Conservation (phyloP, 2,329 filamentous ascomycete species). For the Colletotrichum sp. region DNA sequence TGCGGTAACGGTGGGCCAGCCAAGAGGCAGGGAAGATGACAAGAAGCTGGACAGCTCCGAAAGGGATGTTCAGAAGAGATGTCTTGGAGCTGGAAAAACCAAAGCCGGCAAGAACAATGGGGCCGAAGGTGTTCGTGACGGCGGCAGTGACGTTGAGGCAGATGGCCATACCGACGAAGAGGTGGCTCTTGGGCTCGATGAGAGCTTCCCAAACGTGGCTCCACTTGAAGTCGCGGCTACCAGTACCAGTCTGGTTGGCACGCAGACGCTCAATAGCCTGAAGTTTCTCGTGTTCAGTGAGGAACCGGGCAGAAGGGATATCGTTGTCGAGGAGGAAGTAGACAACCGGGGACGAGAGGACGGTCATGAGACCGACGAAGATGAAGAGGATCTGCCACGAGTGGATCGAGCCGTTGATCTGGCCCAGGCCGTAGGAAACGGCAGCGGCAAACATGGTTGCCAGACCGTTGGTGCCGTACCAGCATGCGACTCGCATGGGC, state of each 20-base stretch:
- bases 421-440: conserved; percentile 61
- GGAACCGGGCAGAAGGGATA: conserved; percentile 55
- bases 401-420: conserved; percentile 43
- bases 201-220: conserved; percentile 63
- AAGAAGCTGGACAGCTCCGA: conserved; percentile 65
- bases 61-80: conserved; percentile 70
- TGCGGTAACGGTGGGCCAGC: conserved; percentile 58
- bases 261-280: conserved; percentile 75
- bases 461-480: conserved; percentile 68
- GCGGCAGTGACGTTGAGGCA: conserved; percentile 68
- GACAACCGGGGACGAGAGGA: conserved; percentile 60
- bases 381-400: conserved; percentile 61
- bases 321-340: conserved; percentile 67
- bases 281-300: conserved; percentile 70
- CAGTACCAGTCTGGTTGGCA: conserved; percentile 77
- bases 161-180: conserved; percentile 66
- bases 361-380: conserved; percentile 65
- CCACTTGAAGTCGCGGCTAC: conserved; percentile 71
- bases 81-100: conserved; percentile 64
- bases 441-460: conserved; percentile 62
- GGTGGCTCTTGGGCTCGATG: conserved; percentile 57
- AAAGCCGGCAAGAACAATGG: conserved; percentile 65
- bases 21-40: conserved; percentile 65
- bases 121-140: conserved; percentile 70
- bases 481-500: conserved; percentile 66